A percentile compares a stretch with the other conserved stretches of the same genome.
Evolutionary conservation across 2,329 filamentous ascomycete species (phyloP).

Genomic region (Pseudogymnoascus sp.): DNA sequence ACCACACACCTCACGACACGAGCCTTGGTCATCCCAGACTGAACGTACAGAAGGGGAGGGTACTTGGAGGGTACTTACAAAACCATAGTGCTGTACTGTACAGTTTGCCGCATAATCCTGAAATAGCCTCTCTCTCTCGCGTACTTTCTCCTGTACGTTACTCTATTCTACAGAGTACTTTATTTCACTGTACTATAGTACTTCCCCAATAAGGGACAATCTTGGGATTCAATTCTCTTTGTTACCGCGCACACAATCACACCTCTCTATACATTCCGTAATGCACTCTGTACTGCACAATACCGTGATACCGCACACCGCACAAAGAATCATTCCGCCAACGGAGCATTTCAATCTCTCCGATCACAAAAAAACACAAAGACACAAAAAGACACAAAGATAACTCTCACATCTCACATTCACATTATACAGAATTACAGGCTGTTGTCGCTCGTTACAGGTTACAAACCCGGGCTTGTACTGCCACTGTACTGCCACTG

Average conservation of each 20-base stretch:
- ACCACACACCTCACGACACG: not conserved
- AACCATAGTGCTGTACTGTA: not conserved
- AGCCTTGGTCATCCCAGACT: not conserved
- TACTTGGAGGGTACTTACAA: not conserved
- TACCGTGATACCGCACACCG: not conserved
- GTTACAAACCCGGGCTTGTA: not conserved
- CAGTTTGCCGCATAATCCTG: not conserved
- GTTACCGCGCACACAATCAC: not conserved
- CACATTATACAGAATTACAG: not conserved
- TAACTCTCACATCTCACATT: not conserved
- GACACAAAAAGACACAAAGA: not conserved
- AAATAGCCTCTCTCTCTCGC: not conserved
- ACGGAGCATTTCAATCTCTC: not conserved
- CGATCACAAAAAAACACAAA: not conserved
- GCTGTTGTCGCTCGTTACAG: not conserved
- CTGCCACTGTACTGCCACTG: not conserved
- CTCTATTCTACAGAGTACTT: too few species aligned
- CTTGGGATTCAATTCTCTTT: not conserved
- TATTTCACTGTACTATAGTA: not conserved
- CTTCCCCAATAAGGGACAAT: not conserved
- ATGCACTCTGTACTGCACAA: not conserved
- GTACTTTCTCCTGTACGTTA: not conserved
- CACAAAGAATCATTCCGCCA: conserved; percentile 1
- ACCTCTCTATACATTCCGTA: too few species aligned
- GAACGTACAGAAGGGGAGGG: not conserved